A percentile compares a stretch with the other conserved stretches of the same genome.
Evolutionary conservation across 2,329 filamentous ascomycete species (phyloP).

Genomic region (Rhexocercosporidium sp.): DNA sequence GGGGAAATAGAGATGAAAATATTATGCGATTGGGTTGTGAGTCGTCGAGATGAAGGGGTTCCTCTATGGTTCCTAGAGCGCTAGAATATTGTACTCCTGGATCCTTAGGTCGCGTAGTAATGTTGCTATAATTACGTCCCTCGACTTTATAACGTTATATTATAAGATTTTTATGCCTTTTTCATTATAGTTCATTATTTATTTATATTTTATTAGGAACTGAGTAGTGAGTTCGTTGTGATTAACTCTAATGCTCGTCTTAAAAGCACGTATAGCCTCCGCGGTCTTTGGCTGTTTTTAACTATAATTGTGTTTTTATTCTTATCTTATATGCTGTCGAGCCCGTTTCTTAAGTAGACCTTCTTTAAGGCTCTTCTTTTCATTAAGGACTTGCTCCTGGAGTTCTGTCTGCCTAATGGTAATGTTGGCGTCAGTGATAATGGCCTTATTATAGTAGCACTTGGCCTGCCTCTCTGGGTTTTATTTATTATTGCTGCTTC

Average conservation of each 20-base stretch:
- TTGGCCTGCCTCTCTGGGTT: neutral
- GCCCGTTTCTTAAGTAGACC: too few species aligned
- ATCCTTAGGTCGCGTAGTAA: constrained; percentile 34
- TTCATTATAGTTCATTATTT: neutral
- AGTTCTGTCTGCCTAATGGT: neutral
- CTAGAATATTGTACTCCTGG: constrained; percentile 34
- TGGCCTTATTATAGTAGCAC: neutral
- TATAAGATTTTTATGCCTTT: neutral
- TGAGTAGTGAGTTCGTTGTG: neutral
- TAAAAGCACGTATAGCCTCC: neutral
- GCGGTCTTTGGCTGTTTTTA: too few species aligned
- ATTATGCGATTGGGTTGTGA: constrained; percentile 33
- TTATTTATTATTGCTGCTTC: neutral
- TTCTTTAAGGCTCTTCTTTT: too few species aligned
- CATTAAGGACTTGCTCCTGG: neutral
- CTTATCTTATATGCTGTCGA: too few species aligned
- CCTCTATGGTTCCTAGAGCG: constrained; percentile 35
- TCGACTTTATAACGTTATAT: neutral
- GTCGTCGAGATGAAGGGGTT: constrained; percentile 35
- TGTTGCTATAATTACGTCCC: constrained; percentile 30
- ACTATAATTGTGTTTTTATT: too few species aligned
- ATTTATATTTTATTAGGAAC: neutral
- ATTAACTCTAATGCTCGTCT: neutral
- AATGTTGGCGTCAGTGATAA: neutral
- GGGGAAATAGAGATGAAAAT: constrained; percentile 29